These are phyloP conservation scores for Kingdonia uniflora DNA, from an alignment of 164 flowering plant genomes.

Conservation along the genomic window DNA sequence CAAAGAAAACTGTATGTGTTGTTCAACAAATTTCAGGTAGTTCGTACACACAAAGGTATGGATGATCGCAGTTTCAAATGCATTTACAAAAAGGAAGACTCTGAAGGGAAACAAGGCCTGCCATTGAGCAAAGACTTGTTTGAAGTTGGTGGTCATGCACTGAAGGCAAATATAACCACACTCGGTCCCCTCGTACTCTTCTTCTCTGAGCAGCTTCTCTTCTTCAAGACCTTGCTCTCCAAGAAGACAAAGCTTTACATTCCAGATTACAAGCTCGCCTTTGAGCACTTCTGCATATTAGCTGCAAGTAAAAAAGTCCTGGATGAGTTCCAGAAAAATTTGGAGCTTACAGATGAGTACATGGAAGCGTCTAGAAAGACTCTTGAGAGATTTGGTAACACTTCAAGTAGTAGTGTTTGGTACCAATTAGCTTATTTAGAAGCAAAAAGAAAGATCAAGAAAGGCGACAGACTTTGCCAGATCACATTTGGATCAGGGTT, in stretches of 20 bases:
- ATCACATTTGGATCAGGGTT: slow-evolving; percentile 62
- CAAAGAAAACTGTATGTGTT: too few relatives aligned
- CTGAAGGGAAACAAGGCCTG: too few relatives aligned
- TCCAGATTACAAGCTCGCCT: slow-evolving; percentile 52
- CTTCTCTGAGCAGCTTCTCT: too few relatives aligned
- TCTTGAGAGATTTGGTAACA: slow-evolving; percentile 58
- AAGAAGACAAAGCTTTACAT: slow-evolving; percentile 31
- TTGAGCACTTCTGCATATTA: slow-evolving; percentile 56
- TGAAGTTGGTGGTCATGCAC: slow-evolving; percentile 52
- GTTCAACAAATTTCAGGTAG: slow-evolving; percentile 22
- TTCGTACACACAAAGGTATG: slow-evolving; percentile 55
- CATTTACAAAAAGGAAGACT: slow-evolving; percentile 8
- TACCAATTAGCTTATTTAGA: slow-evolving; percentile 65
- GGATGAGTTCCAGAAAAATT: slow-evolving; percentile 42
- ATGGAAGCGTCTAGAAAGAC: slow-evolving; percentile 66
- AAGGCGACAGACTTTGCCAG: slow-evolving; percentile 58
- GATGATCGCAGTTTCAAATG: slow-evolving; percentile 39
- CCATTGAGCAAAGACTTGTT: slow-evolving; percentile 21
- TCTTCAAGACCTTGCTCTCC: too few relatives aligned
- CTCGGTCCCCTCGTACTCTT: too few relatives aligned
- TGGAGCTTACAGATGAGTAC: slow-evolving; percentile 45
- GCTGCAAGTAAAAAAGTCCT: slow-evolving; percentile 47
- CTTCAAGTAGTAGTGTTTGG: slow-evolving; percentile 72
- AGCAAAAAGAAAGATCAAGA: slow-evolving; percentile 29
- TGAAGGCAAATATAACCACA: slow-evolving; percentile 19